Evolutionary conservation across 345 rosid species (phyloP).

Genomic region (Boechera divaricarpa): DNA sequence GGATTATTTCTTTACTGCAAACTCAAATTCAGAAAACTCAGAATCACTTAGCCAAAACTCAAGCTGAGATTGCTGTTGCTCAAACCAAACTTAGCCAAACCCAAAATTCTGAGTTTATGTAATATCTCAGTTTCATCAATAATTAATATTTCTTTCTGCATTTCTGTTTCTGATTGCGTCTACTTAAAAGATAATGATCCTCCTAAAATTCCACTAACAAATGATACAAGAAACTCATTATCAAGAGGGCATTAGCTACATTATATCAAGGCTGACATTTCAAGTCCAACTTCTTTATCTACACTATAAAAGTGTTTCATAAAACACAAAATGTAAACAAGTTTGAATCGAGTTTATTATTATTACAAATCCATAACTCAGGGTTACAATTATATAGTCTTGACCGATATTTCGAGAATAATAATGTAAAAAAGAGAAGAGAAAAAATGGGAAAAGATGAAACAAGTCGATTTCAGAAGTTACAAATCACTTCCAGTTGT

Average conservation of each 20-base stretch:
- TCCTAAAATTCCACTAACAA: background rate
- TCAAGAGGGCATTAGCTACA: no score
- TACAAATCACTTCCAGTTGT: slow-evolving; percentile 70
- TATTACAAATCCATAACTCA: slow-evolving; percentile 40
- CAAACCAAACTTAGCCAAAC: slow-evolving; percentile 3
- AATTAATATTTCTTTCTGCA: background rate
- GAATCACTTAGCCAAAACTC: slow-evolving; percentile 52
- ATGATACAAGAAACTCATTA: background rate
- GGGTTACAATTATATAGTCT: slow-evolving; percentile 28
- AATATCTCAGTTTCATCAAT: slow-evolving; percentile 13
- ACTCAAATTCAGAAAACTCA: slow-evolving; percentile 54
- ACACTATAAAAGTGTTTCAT: background rate
- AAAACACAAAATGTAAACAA: slow-evolving; percentile 3
- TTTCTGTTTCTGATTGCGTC: background rate
- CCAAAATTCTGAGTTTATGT: slow-evolving; percentile 26
- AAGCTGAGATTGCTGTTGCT: slow-evolving; percentile 54
- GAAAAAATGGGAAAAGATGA: slow-evolving; percentile 6
- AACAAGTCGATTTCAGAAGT: slow-evolving; percentile 16
- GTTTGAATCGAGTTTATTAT: slow-evolving; percentile 18
- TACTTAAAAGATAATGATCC: no score
- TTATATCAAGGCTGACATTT: no score
- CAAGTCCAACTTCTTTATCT: no score
- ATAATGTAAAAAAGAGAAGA: background rate
- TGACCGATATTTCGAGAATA: slow-evolving; percentile 22
- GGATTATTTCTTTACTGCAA: slow-evolving; percentile 50